These are phyloP conservation scores for Cornus kousa DNA, from an alignment of 148 eudicot genomes.

Conservation along the genomic window DNA sequence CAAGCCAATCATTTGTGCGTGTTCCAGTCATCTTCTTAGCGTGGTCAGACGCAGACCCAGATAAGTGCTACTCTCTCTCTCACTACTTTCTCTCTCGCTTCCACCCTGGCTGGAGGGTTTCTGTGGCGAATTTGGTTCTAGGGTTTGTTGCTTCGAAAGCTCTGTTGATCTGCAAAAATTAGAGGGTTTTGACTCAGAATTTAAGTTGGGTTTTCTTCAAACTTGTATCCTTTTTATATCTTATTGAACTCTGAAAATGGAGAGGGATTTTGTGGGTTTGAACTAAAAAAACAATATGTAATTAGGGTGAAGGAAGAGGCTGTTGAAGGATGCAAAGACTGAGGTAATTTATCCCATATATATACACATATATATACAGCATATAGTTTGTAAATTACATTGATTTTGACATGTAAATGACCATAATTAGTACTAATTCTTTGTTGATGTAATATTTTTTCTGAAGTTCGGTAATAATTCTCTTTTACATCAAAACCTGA, in stretches of 20 bases:
- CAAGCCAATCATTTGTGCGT: too few species aligned
- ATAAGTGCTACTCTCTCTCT: not conserved
- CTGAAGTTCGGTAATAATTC: too few species aligned
- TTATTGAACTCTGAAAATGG: not conserved
- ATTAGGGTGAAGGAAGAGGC: not conserved
- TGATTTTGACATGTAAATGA: not conserved
- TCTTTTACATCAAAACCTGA: too few species aligned
- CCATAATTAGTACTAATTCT: not conserved
- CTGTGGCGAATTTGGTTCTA: not conserved
- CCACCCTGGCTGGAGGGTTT: not conserved
- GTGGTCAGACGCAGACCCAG: too few species aligned
- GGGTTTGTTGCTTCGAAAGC: not conserved
- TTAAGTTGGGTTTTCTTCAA: too few species aligned
- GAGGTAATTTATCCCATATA: not conserved
- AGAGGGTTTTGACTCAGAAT: not conserved
- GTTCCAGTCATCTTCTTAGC: too few species aligned
- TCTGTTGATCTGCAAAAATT: not conserved
- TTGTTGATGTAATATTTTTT: not conserved
- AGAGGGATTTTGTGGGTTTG: not conserved
- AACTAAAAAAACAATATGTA: too few species aligned
- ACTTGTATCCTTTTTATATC: too few species aligned
- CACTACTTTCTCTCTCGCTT: not conserved
- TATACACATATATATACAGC: too few species aligned
- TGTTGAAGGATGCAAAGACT: not conserved
- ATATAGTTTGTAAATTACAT: not conserved